Percentiles rank a stretch among this genome's conserved stretches.
Evolutionary conservation across 164 flowering plant genomes (phyloP).

Genomic region (Aristolochia fimbriata): DNA sequence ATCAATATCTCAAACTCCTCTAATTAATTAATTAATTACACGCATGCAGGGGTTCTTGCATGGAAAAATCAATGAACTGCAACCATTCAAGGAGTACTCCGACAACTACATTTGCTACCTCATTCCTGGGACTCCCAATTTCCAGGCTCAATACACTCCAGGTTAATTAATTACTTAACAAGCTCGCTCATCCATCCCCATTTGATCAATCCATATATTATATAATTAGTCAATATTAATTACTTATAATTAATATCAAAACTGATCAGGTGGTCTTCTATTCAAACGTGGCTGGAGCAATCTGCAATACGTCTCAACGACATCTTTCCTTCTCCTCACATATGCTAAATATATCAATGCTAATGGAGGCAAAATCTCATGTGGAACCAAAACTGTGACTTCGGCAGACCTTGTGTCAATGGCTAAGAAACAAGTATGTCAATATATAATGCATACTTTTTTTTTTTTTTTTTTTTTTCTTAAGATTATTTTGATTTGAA

Average conservation of each 20-base stretch:
- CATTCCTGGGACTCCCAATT: constrained; percentile 57
- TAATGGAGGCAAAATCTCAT: constrained; percentile 21
- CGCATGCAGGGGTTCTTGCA: constrained; percentile 45
- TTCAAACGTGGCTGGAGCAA: constrained; percentile 72
- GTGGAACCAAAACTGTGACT: constrained; percentile 43
- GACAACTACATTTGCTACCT: constrained; percentile 86
- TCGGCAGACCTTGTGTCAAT: constrained; percentile 34
- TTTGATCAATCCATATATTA: no score
- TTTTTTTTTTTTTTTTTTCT: no score
- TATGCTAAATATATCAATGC: constrained; percentile 60
- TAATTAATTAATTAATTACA: no score
- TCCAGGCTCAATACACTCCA: constrained; percentile 73
- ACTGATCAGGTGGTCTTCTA: constrained; percentile 61
- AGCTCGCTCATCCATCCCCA: no score
- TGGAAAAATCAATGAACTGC: constrained; percentile 33
- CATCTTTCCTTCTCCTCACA: constrained; percentile 60
- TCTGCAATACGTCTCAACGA: constrained; percentile 71
- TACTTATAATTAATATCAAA: no score
- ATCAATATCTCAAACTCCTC: no score
- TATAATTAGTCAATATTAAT: no score
- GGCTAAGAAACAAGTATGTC: constrained; percentile 50
- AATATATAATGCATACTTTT: neutral
- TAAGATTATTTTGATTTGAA: neutral
- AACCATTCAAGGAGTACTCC: constrained; percentile 56
- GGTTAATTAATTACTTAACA: constrained; percentile 32